Base-by-base conservation (phyloP, 1,284 basidiomycete species). In the Trametes sp. region DNA sequence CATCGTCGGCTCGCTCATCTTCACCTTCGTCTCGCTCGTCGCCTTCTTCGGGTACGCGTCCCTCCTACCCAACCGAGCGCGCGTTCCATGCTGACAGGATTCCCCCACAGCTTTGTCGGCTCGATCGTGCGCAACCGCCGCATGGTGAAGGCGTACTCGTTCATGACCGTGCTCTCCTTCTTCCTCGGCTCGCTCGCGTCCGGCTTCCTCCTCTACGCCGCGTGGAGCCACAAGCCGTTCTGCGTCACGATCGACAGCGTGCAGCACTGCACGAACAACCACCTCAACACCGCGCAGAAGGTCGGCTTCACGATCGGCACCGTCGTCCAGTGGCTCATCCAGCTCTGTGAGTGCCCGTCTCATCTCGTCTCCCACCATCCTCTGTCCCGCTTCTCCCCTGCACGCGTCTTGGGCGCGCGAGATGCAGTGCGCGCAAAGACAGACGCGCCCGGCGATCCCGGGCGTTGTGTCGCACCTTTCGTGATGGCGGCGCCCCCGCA, bases 11-110 rank as follows among this genome's bases (percentile, higher is more conserved):
- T 77, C 81, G 3, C 64, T 75, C 24, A 74, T 84, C 59, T 86
- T 81, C 67, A 81, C 82, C 1, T 35, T 85, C 36, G 74, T 87
- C 26, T 78, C 81, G 1, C 54, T 85, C 29, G 66, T 83, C 41
- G 82, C 83, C 14, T 69, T 84, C 51, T 80, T 86, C 67, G 86
- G 85, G 83, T 87, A 65, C 63, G 83, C 75, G 53, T 26, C 29
- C 26, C n/a, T 1, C 55, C 13, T 26, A 16, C 21, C 19, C 14
- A 10, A 29, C 57, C 44, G 31, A n/a, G n/a, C n/a, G n/a, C n/a
- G n/a, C n/a, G n/a, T n/a, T n/a, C 52, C 38, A 41, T 53, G 36
- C 36, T 53, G 46, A 35, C 48, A 14, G 2, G 5, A 24, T 8
- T 9, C 23, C 13, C 19, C 31, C 46, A 21, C 69, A 86, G 84